Percentiles rank a stretch among this genome's conserved stretches.
Conservation (phyloP, 306 rosid species). For the Pyrus betulifolia region DNA sequence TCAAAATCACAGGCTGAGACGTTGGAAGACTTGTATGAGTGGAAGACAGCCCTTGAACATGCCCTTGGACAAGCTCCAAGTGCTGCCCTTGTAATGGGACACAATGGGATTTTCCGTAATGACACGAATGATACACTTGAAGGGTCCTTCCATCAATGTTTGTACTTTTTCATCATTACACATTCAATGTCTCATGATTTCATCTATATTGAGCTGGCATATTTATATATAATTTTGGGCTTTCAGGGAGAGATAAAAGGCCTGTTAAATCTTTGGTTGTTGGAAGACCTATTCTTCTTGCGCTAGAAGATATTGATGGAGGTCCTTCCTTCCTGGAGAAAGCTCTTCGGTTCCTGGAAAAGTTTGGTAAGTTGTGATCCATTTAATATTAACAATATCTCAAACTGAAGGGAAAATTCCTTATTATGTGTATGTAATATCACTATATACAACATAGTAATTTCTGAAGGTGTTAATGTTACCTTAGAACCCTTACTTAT, state of each 20-base stretch:
- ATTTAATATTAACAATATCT: neutral
- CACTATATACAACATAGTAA: neutral
- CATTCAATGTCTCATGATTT: conserved; percentile 7
- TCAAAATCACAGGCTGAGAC: conserved; percentile 75
- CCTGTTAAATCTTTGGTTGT: conserved; percentile 94
- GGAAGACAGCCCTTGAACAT: conserved; percentile 95
- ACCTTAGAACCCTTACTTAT: neutral
- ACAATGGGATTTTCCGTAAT: conserved; percentile 82
- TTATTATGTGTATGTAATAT: neutral
- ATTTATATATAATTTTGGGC: neutral
- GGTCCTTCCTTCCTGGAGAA: conserved; percentile 98
- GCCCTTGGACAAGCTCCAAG: conserved; percentile 99
- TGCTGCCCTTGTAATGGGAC: conserved; percentile 99
- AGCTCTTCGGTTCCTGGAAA: conserved; percentile 88
- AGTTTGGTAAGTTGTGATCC: conserved; percentile 57
- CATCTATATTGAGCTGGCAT: conserved; percentile 7
- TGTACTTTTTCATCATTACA: conserved; percentile 22
- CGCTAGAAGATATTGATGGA: conserved; percentile 98
- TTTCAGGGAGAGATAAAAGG: conserved; percentile 89
- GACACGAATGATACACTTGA: conserved; percentile 79
- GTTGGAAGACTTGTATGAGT: conserved; percentile 85
- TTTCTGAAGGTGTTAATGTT: neutral
- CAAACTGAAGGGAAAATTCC: neutral
- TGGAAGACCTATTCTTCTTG: conserved; percentile 96
- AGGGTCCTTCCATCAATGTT: conserved; percentile 92